Evolutionary conservation across 306 rosid genomes (phyloP).

Genomic region (Glycyrrhiza uralensis): DNA sequence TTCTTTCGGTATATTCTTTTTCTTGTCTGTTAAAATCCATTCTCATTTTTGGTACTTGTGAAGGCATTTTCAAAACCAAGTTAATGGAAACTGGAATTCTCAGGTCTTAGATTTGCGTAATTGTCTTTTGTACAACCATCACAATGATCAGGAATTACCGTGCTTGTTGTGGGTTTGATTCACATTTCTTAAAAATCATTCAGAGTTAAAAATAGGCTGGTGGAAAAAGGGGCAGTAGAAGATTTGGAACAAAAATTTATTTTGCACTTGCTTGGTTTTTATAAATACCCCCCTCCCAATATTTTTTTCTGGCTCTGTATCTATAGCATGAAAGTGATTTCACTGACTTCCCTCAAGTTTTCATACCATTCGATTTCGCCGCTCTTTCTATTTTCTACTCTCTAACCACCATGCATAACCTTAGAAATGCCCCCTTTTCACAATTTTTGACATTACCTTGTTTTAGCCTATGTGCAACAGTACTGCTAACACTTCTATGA

Average conservation of each 20-base stretch:
- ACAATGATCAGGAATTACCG: neutral
- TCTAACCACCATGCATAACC: too few species aligned
- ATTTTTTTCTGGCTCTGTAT: neutral
- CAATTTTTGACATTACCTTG: neutral
- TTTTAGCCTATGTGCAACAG: neutral
- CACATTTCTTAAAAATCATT: neutral
- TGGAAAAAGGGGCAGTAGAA: neutral
- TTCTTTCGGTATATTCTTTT: conserved; percentile 63
- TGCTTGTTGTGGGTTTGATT: neutral
- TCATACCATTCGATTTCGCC: too few species aligned
- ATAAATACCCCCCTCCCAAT: neutral
- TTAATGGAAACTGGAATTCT: neutral
- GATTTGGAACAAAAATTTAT: neutral
- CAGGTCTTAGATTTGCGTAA: neutral
- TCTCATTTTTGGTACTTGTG: neutral
- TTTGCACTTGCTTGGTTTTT: neutral
- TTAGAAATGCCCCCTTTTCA: neutral
- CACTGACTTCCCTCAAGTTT: too few species aligned
- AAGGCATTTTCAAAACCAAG: neutral
- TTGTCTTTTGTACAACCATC: neutral
- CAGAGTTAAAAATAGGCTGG: neutral
- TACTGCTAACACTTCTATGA: neutral
- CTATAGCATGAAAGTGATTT: neutral
- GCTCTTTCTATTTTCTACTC: neutral
- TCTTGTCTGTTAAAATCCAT: neutral